Conservation (phyloP, 192 early-diverging fungal species). For the Mortierella antarctica region DNA sequence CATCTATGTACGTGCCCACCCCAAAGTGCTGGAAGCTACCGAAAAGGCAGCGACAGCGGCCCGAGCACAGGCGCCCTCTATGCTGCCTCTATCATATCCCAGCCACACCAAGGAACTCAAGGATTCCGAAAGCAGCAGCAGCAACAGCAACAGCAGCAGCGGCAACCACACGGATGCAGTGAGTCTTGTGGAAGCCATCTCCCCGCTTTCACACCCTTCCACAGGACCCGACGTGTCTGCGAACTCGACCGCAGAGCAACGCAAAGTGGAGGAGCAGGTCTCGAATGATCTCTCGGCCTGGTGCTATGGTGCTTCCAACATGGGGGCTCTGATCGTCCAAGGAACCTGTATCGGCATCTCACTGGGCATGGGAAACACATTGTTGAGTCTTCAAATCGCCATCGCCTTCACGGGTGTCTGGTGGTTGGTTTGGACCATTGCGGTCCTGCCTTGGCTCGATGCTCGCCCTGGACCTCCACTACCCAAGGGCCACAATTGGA, state of each 20-base stretch:
- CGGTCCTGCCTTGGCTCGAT: conserved; percentile 47
- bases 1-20: conserved; percentile 53
- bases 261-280: conserved; percentile 44
- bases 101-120: not conserved
- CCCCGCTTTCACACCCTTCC: not conserved
- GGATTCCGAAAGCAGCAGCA: not conserved
- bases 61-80: not conserved
- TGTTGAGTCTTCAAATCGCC: conserved; percentile 51
- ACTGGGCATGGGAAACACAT: conserved; percentile 36
- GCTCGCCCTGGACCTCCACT: conserved; percentile 59
- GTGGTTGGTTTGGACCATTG: conserved; percentile 60
- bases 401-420: conserved; percentile 58
- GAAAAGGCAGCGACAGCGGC: conserved; percentile 1
- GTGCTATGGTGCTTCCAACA: conserved; percentile 36
- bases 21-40: conserved; percentile 43
- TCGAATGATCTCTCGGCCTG: conserved; percentile 58
- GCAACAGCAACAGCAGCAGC: not conserved
- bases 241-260: conserved; percentile 8
- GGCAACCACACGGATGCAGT: not conserved
- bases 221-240: not conserved
- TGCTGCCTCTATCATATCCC: not conserved
- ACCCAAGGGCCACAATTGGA: conserved; percentile 55
- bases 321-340: conserved; percentile 31
- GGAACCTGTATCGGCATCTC: conserved; percentile 46
- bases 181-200: not conserved